Percentiles rank a stretch among this genome's conserved stretches.
These are phyloP conservation scores for Aspergillus sp. DNA, from an alignment of 2,329 filamentous ascomycete species.

Conservation along the genomic window DNA sequence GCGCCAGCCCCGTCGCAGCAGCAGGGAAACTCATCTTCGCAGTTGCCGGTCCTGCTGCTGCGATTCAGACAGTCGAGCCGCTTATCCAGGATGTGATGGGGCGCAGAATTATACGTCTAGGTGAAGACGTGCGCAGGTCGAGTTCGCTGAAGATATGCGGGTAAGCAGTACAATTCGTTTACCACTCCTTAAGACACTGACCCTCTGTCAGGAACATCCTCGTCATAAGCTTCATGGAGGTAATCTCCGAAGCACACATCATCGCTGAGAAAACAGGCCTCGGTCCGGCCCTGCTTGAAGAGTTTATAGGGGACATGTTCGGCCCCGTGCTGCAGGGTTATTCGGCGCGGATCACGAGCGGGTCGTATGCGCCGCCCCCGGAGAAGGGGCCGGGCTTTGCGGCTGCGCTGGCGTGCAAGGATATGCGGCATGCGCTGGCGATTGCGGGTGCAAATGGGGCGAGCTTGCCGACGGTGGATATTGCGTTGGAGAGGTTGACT, in stretches of 20 bases:
- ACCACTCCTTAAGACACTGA: too few relatives aligned
- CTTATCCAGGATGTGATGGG: slow-evolving; percentile 40
- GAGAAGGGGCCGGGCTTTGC: slow-evolving; percentile 16
- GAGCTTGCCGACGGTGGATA: background rate
- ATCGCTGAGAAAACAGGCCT: slow-evolving; percentile 50
- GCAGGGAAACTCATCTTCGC: slow-evolving; percentile 50
- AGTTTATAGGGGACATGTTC: slow-evolving; percentile 31
- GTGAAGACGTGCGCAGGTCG: slow-evolving; percentile 45
- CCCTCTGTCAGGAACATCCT: slow-evolving; percentile 45
- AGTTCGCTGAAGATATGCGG: slow-evolving; percentile 49
- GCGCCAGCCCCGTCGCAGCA: slow-evolving; percentile 51
- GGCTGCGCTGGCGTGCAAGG: slow-evolving; percentile 16
- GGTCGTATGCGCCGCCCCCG: slow-evolving; percentile 18
- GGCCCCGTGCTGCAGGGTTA: slow-evolving; percentile 18
- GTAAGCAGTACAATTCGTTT: too few relatives aligned
- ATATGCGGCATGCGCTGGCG: slow-evolving; percentile 15
- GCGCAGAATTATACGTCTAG: slow-evolving; percentile 41
- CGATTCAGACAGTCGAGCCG: slow-evolving; percentile 35
- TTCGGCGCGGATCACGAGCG: slow-evolving; percentile 19
- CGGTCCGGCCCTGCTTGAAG: slow-evolving; percentile 42
- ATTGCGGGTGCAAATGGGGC: background rate
- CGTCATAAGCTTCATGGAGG: slow-evolving; percentile 51
- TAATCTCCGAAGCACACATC: slow-evolving; percentile 52
- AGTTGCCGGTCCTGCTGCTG: slow-evolving; percentile 44
- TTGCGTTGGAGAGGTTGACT: background rate